Percentiles rank a stretch among this genome's conserved stretches.
Conservation (phyloP, 768 basidiomycete species). For the Cubamyces sp. region DNA sequence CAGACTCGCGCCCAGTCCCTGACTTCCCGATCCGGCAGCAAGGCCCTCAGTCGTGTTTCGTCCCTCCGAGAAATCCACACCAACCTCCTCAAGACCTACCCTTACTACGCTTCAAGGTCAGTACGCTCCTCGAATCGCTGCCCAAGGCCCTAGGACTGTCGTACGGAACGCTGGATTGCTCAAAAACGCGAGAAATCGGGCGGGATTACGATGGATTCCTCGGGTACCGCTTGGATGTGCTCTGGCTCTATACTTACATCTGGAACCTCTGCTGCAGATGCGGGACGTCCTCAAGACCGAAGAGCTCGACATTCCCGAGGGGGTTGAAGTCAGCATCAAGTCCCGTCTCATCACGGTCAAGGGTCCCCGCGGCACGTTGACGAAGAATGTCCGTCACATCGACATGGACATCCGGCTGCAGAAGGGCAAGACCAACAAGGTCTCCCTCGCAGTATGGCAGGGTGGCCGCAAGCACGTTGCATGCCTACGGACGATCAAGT, state of each 20-base stretch:
- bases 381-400: slow-evolving; percentile 90
- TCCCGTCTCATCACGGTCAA: slow-evolving; percentile 89
- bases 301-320: slow-evolving; percentile 87
- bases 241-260: slow-evolving; percentile 32
- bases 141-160: background rate
- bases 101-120: slow-evolving; percentile 34
- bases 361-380: slow-evolving; percentile 91
- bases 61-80: slow-evolving; percentile 28
- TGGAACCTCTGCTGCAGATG: slow-evolving; percentile 57
- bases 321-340: slow-evolving; percentile 86
- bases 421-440: slow-evolving; percentile 77
- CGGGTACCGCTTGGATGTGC: slow-evolving; percentile 37
- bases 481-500: slow-evolving; percentile 95
- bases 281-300: slow-evolving; percentile 92
- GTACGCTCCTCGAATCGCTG: slow-evolving; percentile 22
- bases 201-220: slow-evolving; percentile 44
- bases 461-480: slow-evolving; percentile 98
- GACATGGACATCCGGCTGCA: slow-evolving; percentile 91
- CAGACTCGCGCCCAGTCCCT: slow-evolving; percentile 29
- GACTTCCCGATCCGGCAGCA: slow-evolving; percentile 28
- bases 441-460: slow-evolving; percentile 96
- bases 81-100: slow-evolving; percentile 38
- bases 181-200: slow-evolving; percentile 8
- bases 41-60: slow-evolving; percentile 23
- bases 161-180: background rate